Base-by-base conservation (phyloP, 2,329 filamentous ascomycete genomes). In the Cladophialophora psammophila region DNA sequence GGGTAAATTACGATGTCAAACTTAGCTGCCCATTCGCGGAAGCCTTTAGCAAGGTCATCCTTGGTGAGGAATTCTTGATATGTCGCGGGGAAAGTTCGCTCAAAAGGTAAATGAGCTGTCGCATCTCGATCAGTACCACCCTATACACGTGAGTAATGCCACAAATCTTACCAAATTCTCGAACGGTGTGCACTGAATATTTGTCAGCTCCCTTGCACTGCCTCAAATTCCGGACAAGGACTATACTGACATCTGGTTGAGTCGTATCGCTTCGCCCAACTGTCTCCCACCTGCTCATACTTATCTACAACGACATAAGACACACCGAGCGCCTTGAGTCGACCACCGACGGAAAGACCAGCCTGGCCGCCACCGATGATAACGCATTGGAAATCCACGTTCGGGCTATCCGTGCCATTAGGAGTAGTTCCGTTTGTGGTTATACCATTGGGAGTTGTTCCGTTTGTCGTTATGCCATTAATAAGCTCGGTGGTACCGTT, bases 221-320 rank as follows among this genome's bases (percentile, higher is more conserved):
- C 72, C 13, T 68, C 71, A 36, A 67, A 64, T n/a, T 70, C 72
- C 32, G 74, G 73, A 5, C 71, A 70, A 26, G 38, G 31, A 18
- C 31, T 58, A 36, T 20, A 60, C 76, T 57, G n/a, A 63, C 61
- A 76, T n/a, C 79, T 79, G 5, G 80, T 75, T 26, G 81, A 81
- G 36, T 81, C 78, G 66, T 85, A 84, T 60, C 82, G 75, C 54
- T 79, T 76, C 1, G 75, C 73, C 82, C 82, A 84, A 56, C 79
- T 81, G 61, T 83, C 81, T 1, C 82, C 82, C 5, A 84, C 76
- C 0, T 77, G 70, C 32, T 74, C 72, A 42, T 81, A 80, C 31
- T 76, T 75, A 45, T 84, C 82, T 48, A 84, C 74, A n/a, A 83
- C 75, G 5, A 84, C 71, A 34, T 80, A 78, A 0, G 76, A 76